Evolutionary conservation across 2,329 filamentous ascomycete genomes (phyloP).

Genomic region (Ophiostoma sp.): DNA sequence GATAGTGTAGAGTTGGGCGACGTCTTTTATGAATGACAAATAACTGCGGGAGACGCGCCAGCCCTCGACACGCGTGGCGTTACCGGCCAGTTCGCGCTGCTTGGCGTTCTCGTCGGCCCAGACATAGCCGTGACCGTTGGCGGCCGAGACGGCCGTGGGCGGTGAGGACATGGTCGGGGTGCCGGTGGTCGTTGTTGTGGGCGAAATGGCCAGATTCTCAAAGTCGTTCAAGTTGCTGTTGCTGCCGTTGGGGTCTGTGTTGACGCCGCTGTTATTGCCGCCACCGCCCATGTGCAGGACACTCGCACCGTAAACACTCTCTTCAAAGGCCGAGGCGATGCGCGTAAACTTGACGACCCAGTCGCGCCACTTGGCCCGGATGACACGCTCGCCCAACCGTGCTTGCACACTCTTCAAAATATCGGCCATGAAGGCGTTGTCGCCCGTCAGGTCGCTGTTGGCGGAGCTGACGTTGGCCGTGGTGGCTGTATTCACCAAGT

Average conservation of each 20-base stretch:
- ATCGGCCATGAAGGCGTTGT: slow-evolving; percentile 84
- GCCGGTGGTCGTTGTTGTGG: slow-evolving; percentile 40
- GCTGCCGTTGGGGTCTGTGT: slow-evolving; percentile 1
- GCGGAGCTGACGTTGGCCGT: slow-evolving; percentile 44
- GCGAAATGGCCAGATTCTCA: slow-evolving; percentile 43
- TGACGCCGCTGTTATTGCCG: not conserved
- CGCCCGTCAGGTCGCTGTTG: slow-evolving; percentile 72
- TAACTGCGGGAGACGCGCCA: slow-evolving; percentile 96
- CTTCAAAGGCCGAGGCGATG: slow-evolving; percentile 90
- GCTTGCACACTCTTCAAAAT: slow-evolving; percentile 81
- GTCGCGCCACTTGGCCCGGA: slow-evolving; percentile 88
- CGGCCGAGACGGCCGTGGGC: slow-evolving; percentile 38
- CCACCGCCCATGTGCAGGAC: slow-evolving; percentile 70
- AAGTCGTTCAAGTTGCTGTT: slow-evolving; percentile 52
- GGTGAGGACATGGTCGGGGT: not conserved
- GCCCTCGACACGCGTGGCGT: slow-evolving; percentile 89
- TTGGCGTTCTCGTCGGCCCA: slow-evolving; percentile 84
- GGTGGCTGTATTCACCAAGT: slow-evolving; percentile 45
- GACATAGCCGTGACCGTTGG: slow-evolving; percentile 86
- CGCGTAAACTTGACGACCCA: slow-evolving; percentile 95
- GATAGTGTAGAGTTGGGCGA: slow-evolving; percentile 63
- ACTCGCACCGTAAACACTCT: slow-evolving; percentile 90
- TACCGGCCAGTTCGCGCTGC: slow-evolving; percentile 83
- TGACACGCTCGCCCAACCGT: slow-evolving; percentile 83
- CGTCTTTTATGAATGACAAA: slow-evolving; percentile 88